phyloP scores from a whole-genome alignment of 352 stramenopile genomes.

The Aphanomyces euteiches region DNA sequence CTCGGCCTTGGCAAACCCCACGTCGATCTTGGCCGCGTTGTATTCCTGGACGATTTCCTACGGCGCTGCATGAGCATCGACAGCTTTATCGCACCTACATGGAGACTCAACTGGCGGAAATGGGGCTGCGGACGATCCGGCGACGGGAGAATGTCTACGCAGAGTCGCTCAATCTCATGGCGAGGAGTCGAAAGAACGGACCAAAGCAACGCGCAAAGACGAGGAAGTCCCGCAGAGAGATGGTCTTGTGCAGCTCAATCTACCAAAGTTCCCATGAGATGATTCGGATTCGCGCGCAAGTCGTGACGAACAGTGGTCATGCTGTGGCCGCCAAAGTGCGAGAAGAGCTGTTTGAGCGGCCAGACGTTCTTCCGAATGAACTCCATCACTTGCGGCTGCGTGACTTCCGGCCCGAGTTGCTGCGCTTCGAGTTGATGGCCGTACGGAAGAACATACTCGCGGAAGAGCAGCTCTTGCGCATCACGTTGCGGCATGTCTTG shows the following conservation, averaged over 20 bases:
- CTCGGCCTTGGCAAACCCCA: slow-evolving; percentile 51
- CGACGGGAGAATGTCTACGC: slow-evolving; percentile 33
- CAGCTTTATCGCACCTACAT: neutral
- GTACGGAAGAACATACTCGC: slow-evolving; percentile 47
- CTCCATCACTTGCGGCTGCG: slow-evolving; percentile 63
- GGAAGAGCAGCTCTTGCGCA: slow-evolving; percentile 45
- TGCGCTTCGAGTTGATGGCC: slow-evolving; percentile 57
- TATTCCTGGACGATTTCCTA: slow-evolving; percentile 64
- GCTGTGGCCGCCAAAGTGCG: slow-evolving; percentile 62
- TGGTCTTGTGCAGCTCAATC: slow-evolving; percentile 47
- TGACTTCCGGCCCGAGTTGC: slow-evolving; percentile 62
- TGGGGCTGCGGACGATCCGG: slow-evolving; percentile 26
- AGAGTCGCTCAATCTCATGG: slow-evolving; percentile 32
- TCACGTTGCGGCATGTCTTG: slow-evolving; percentile 32
- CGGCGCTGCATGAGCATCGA: too few species aligned
- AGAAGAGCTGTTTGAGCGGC: slow-evolving; percentile 75
- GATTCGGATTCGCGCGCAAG: neutral
- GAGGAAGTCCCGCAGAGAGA: slow-evolving; percentile 67
- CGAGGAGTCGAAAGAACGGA: slow-evolving; percentile 31
- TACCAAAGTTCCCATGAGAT: slow-evolving; percentile 22
- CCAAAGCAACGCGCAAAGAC: slow-evolving; percentile 63
- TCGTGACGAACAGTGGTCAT: slow-evolving; percentile 42
- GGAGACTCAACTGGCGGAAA: slow-evolving; percentile 16
- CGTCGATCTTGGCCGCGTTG: slow-evolving; percentile 68
- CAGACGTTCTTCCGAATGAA: slow-evolving; percentile 63